Evolutionary conservation across 1,139 yeast genomes (phyloP).

Genomic region (Barnettozyma hawaiiensis): DNA sequence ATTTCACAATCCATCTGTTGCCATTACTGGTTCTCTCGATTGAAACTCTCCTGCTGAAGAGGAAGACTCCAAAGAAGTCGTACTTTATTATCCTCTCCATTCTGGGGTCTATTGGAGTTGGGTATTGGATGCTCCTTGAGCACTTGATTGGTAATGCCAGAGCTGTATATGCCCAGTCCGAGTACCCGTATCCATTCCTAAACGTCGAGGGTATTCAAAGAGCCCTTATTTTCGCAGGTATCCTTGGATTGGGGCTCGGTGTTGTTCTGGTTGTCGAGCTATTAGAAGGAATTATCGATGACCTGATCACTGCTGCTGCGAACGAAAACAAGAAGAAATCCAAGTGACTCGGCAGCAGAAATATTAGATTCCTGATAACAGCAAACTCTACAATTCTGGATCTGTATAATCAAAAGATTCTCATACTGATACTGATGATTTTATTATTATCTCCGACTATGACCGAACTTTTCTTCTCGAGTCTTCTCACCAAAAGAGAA

Average conservation of each 20-base stretch:
- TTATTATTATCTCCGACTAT: neutral
- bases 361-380: neutral
- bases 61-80: constrained; percentile 35
- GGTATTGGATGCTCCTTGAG: constrained; percentile 51
- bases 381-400: too few relatives aligned
- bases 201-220: constrained; percentile 44
- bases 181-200: constrained; percentile 64
- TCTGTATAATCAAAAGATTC: too few relatives aligned
- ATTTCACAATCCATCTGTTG: constrained; percentile 52
- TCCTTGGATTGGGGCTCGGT: constrained; percentile 39
- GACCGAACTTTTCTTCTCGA: neutral
- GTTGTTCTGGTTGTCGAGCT: constrained; percentile 1
- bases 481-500: neutral
- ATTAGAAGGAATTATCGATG: constrained; percentile 2
- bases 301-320: neutral
- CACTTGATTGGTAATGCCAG: constrained; percentile 23
- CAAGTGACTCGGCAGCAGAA: neutral
- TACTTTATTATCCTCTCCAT: constrained; percentile 34
- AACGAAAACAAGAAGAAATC: neutral
- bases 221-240: constrained; percentile 42
- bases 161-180: constrained; percentile 34
- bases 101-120: constrained; percentile 36
- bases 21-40: constrained; percentile 47
- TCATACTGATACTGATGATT: too few relatives aligned
- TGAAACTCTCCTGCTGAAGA: constrained; percentile 50